A percentile compares a stretch with the other conserved stretches of the same genome.
Evolutionary conservation across 148 eudicot genomes (phyloP).

Genomic region (Diospyros lotus): DNA sequence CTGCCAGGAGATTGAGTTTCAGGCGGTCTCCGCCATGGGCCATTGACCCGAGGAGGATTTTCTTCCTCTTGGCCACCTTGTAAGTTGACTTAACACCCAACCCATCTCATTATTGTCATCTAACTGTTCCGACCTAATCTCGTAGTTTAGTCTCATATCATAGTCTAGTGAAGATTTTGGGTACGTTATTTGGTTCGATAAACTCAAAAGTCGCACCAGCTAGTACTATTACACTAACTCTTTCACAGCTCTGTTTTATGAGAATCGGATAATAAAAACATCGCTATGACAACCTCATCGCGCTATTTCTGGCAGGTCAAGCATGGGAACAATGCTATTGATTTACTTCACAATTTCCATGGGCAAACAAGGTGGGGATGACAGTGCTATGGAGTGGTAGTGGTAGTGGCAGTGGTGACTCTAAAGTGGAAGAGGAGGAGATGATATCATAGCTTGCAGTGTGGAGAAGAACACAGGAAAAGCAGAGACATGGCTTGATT

Average conservation of each 20-base stretch:
- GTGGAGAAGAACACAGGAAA: not conserved
- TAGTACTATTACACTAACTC: too few species aligned
- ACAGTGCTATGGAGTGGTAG: constrained; percentile 28
- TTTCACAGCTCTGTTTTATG: too few species aligned
- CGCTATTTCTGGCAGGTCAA: constrained; percentile 40
- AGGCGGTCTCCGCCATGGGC: constrained; percentile 43
- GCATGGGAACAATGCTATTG: constrained; percentile 67
- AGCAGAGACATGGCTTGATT: too few species aligned
- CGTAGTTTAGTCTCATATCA: too few species aligned
- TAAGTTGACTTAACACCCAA: constrained; percentile 26
- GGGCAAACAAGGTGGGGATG: constrained; percentile 27
- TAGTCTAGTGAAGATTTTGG: too few species aligned
- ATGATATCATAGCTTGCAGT: not conserved
- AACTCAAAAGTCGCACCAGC: too few species aligned
- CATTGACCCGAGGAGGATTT: constrained; percentile 49
- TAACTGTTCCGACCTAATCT: too few species aligned
- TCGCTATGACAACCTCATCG: too few species aligned
- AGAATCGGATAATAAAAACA: too few species aligned
- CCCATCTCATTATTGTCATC: not conserved
- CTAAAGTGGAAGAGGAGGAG: not conserved
- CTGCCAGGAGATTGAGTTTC: constrained; percentile 42
- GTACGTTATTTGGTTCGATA: too few species aligned
- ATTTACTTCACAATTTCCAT: constrained; percentile 60
- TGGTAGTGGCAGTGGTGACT: not conserved
- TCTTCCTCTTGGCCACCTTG: constrained; percentile 72